A percentile compares a stretch with the other conserved stretches of the same genome.
Conservation (phyloP, 2,329 filamentous ascomycete genomes). For the Pestalotiopsis sp. region DNA sequence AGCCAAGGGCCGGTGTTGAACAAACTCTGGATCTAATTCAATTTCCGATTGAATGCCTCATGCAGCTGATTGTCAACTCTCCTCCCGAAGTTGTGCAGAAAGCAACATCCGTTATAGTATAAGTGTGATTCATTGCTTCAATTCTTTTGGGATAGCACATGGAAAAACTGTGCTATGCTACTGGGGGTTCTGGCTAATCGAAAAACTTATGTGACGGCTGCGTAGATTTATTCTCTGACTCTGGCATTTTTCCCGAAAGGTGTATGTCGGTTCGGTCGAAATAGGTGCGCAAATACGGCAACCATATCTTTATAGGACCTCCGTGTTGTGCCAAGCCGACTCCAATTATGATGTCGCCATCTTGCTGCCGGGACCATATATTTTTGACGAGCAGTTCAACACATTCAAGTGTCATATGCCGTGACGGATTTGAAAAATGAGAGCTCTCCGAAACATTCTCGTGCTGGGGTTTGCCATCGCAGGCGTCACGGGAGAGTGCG, state of each 20-base stretch:
- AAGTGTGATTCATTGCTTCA: too few species aligned
- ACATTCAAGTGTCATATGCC: background rate
- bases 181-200: too few species aligned
- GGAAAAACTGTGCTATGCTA: too few species aligned
- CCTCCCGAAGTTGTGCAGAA: too few species aligned
- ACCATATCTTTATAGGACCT: background rate
- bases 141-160: too few species aligned
- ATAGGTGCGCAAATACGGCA: background rate
- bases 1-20: too few species aligned
- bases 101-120: too few species aligned
- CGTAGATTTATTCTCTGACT: too few species aligned
- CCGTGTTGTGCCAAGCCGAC: background rate
- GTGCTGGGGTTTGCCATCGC: background rate
- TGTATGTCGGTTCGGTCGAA: background rate
- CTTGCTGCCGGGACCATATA: background rate
- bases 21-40: too few species aligned
- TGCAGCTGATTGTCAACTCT: too few species aligned
- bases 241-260: background rate
- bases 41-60: too few species aligned
- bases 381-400: background rate
- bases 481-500: background rate
- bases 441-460: background rate
- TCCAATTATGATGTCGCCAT: background rate
- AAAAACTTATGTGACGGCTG: too few species aligned
- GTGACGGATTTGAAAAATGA: background rate